phyloP scores from a whole-genome alignment of 208 protist species.

The Borovskyia barvae region DNA sequence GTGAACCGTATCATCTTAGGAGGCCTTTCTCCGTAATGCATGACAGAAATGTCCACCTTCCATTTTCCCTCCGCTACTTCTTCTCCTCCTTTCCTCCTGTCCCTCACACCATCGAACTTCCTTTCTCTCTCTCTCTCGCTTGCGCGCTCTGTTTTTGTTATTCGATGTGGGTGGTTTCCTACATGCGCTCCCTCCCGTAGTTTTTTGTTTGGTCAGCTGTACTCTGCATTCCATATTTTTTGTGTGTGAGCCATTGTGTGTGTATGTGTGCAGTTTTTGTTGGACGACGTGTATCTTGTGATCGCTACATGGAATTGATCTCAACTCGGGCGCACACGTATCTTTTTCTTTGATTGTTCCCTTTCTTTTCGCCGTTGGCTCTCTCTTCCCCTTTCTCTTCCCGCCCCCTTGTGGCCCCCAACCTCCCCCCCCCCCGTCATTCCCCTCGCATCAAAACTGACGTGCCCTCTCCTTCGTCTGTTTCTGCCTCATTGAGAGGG shows the following conservation, averaged over 20 bases:
- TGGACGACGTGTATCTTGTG: no score
- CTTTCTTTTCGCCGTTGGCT: not conserved
- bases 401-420: not conserved
- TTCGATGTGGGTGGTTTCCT: not conserved
- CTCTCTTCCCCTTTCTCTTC: constrained; percentile 5
- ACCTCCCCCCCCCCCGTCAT: no score
- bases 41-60: no score
- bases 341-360: not conserved
- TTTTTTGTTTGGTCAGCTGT: no score
- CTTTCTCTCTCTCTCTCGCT: not conserved
- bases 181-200: no score
- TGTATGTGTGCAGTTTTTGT: not conserved
- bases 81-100: not conserved
- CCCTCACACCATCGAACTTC: not conserved
- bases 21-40: no score
- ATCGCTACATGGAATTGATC: no score
- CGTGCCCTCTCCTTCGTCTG: no score
- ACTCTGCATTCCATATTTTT: no score
- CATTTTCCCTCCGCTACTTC: no score
- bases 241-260: not conserved
- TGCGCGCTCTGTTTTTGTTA: not conserved
- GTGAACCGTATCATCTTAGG: no score
- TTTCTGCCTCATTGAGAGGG: not conserved
- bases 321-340: not conserved
- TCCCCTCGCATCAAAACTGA: no score